Evolutionary conservation across 257 asterid genomes (phyloP), one percentile per base, ranked within the genome.

Genomic region (Rubia yunnanensis): DNA sequence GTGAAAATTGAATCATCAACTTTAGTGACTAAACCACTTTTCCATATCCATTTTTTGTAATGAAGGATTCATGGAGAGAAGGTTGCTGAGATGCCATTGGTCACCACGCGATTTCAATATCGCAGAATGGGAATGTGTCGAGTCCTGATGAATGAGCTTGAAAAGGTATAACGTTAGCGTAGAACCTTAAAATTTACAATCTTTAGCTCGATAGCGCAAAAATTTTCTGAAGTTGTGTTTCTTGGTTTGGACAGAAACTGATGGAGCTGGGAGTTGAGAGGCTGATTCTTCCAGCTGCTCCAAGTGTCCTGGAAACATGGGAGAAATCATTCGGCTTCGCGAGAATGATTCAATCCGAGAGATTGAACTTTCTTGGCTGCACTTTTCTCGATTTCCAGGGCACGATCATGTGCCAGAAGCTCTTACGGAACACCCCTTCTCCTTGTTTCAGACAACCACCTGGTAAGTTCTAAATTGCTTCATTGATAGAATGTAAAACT

Each of bases 101-200:
- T 94, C 62, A 96, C 94, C 18, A 94, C 99, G 63, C 82, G 96
- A 55, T 88, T 86, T 72, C 82, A 84, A 66, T 85, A 83, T 69
- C 99, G 96, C 60, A 83, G 86, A 73, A 95, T 68, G 70, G 99
- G 99, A 74, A 91, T 94, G 95, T 94, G 99, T 70, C 84, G 95
- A 28, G 62, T 88, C 76, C 65, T 90, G 84, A 88, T 90, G 91
- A 76, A 88, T 60, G 95, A 80, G 76, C 96, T 94, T 63, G 98
- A 94, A 79, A 86, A 90, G 95, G 98, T 90, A 72, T 52, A 11
- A 5, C 15, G 14, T n/a, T 8, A 17, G n/a, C 10, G 26, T 26
- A 8, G 7, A 44, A 31, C 35, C 55, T 63, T 11, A 23, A 66
- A 20, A 14, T 53, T 32, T 38, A 50, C 5, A 28, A n/a, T 56